Conservation (phyloP, 805 yeast species). For the Kregervanrija pseudodelftensis region DNA sequence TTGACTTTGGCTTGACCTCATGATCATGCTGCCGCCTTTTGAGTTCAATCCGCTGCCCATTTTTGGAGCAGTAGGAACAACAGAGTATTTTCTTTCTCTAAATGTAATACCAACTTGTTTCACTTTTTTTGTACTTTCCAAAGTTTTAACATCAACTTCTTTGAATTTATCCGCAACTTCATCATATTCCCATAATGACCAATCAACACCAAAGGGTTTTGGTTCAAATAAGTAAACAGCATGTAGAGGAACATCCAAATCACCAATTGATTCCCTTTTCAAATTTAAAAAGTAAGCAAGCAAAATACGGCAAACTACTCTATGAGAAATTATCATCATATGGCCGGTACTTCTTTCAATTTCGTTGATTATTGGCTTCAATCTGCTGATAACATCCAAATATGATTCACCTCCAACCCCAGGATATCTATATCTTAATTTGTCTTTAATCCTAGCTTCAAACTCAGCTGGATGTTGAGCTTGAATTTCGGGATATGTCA, state of each 20-base stretch:
- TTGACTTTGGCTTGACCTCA: too few relatives aligned
- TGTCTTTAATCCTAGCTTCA: constrained; percentile 65
- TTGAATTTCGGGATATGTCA: constrained; percentile 87
- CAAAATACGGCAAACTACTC: constrained; percentile 84
- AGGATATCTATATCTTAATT: constrained; percentile 84
- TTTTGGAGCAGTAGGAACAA: constrained; percentile 68
- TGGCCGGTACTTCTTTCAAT: constrained; percentile 89
- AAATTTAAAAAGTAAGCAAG: constrained; percentile 86
- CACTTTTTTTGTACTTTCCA: constrained; percentile 51
- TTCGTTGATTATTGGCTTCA: constrained; percentile 86
- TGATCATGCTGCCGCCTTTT: too few relatives aligned
- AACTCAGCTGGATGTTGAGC: constrained; percentile 69
- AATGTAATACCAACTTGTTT: constrained; percentile 66
- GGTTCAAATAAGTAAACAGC: constrained; percentile 86
- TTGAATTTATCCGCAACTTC: constrained; percentile 72
- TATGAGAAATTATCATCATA: constrained; percentile 73
- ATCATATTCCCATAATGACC: constrained; percentile 83
- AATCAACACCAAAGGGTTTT: constrained; percentile 92
- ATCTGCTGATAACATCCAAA: constrained; percentile 83
- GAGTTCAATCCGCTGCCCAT: background rate
- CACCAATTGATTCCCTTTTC: constrained; percentile 73
- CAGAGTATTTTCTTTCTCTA: constrained; percentile 63
- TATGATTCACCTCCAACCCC: constrained; percentile 98
- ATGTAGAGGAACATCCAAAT: constrained; percentile 87
- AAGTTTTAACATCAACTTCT: constrained; percentile 40